These are phyloP conservation scores for Megacollybia platyphylla DNA, from an alignment of 1,284 basidiomycete species.

Conservation along the genomic window DNA sequence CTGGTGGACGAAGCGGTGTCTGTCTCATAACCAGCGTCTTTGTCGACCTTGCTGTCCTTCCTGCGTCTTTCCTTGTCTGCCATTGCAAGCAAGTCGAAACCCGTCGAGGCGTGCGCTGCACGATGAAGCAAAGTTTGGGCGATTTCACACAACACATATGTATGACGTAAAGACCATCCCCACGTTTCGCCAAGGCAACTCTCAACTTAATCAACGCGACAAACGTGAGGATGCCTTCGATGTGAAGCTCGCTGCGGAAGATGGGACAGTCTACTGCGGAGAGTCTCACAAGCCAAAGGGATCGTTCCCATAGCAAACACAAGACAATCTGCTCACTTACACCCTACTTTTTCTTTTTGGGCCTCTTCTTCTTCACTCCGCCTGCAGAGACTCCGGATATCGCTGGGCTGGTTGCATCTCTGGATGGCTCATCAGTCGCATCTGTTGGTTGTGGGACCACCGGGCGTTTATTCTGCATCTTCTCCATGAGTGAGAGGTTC, in stretches of 20 bases:
- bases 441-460: constrained; percentile 11
- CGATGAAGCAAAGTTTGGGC: too few relatives aligned
- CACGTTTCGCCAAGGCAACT: too few relatives aligned
- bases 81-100: neutral
- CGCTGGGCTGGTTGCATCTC: constrained; percentile 7
- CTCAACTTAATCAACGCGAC: too few relatives aligned
- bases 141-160: too few relatives aligned
- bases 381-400: constrained; percentile 19
- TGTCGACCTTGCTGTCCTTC: neutral
- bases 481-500: constrained; percentile 71
- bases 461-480: constrained; percentile 58
- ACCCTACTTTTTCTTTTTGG: constrained; percentile 40
- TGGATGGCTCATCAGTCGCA: constrained; percentile 5
- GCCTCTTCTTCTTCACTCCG: constrained; percentile 40
- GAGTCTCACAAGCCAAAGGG: too few relatives aligned
- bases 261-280: too few relatives aligned
- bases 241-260: too few relatives aligned
- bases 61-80: neutral
- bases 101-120: too few relatives aligned
- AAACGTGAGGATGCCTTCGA: too few relatives aligned
- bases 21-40: neutral
- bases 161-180: too few relatives aligned
- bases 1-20: neutral
- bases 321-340: neutral
- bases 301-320: too few relatives aligned